Evolutionary conservation across 768 basidiomycete species (phyloP).

Genomic region (Phanerodontia chrysosporium): DNA sequence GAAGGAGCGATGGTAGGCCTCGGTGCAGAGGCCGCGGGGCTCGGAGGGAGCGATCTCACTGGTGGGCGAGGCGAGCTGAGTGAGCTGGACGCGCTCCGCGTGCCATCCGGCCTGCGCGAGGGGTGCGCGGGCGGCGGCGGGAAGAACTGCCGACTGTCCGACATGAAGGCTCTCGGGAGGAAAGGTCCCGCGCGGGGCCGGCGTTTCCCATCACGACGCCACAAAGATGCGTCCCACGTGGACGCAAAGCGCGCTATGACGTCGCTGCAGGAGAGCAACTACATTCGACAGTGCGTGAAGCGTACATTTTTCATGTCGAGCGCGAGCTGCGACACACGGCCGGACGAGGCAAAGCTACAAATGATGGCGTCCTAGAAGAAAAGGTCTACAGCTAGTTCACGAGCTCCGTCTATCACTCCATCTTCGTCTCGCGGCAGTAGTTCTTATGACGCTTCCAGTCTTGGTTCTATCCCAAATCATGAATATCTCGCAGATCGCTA

Average conservation of each 20-base stretch:
- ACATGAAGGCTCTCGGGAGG: background rate
- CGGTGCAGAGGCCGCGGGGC: background rate
- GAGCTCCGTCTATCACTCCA: background rate
- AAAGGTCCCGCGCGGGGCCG: background rate
- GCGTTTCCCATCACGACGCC: background rate
- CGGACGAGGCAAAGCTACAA: too few species aligned
- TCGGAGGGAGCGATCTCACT: background rate
- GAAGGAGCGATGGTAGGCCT: background rate
- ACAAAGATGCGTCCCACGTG: background rate
- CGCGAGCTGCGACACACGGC: too few species aligned
- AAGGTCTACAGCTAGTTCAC: background rate
- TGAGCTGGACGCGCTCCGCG: background rate
- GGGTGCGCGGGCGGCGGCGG: constrained; percentile 1
- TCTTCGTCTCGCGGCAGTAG: constrained; percentile 19
- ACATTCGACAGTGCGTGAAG: too few species aligned
- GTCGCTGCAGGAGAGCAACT: too few species aligned
- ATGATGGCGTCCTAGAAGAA: too few species aligned
- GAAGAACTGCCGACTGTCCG: background rate
- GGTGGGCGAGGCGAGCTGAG: background rate
- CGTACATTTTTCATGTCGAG: too few species aligned
- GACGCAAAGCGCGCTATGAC: background rate
- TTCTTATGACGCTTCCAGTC: constrained; percentile 31
- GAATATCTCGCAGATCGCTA: background rate
- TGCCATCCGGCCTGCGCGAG: background rate
- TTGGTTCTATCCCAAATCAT: constrained; percentile 6